Evolutionary conservation across 2,329 filamentous ascomycete genomes (phyloP).

Genomic region (Colletotrichum destructivum): DNA sequence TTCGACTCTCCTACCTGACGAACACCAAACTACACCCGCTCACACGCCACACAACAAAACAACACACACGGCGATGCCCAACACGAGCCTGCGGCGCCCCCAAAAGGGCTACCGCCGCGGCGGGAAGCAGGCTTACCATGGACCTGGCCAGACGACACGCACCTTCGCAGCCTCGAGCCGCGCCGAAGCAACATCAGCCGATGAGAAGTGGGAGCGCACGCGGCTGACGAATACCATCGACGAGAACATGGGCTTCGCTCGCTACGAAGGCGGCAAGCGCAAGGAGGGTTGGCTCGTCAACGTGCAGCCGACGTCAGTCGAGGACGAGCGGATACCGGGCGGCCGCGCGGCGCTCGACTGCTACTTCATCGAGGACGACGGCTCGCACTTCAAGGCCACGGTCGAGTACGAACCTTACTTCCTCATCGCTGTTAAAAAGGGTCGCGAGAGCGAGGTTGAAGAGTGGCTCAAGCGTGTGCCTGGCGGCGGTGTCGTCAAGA

Average conservation of each 20-base stretch:
- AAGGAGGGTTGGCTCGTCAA: conserved; percentile 95
- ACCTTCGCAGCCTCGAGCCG: conserved; percentile 86
- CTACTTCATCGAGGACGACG: conserved; percentile 94
- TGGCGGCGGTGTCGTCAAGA: conserved; percentile 86
- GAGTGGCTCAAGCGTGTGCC: conserved; percentile 90
- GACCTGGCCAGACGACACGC: conserved; percentile 72
- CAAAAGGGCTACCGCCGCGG: conserved; percentile 78
- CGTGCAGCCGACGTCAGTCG: conserved; percentile 89
- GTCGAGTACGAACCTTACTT: conserved; percentile 98
- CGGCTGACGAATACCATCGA: conserved; percentile 91
- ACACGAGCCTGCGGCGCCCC: conserved; percentile 71
- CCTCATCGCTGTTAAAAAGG: conserved; percentile 88
- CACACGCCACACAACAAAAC: not conserved
- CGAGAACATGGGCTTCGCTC: conserved; percentile 93
- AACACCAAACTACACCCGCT: conserved; percentile 4
- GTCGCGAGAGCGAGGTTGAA: conserved; percentile 92
- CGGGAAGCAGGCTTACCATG: conserved; percentile 80
- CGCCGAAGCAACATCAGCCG: conserved; percentile 88
- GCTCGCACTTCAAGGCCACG: conserved; percentile 94
- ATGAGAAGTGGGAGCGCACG: conserved; percentile 92
- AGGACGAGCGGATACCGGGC: conserved; percentile 87
- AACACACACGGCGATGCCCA: conserved; percentile 65
- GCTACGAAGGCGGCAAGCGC: conserved; percentile 88
- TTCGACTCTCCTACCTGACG: conserved; percentile 17
- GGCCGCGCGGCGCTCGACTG: conserved; percentile 94